Base-by-base conservation (phyloP, 768 basidiomycete genomes). In the Lactarius sp. region DNA sequence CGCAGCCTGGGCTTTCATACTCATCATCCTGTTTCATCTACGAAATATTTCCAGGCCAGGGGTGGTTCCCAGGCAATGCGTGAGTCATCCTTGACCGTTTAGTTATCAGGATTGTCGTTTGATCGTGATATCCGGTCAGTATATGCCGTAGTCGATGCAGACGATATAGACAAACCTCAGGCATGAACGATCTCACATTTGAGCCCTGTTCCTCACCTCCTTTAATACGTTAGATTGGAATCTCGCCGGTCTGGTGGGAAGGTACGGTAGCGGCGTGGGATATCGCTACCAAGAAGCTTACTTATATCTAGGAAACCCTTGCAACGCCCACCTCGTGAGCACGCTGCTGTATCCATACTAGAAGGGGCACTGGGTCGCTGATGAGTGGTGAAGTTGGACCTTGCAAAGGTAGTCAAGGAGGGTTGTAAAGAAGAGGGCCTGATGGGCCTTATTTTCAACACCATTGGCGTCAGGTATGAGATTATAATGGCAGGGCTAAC, bases 211-310 rank as follows among this genome's bases (percentile, higher is more conserved):
- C 27, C 52, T 61, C 20, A 54, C 42, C 8, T 20, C 62, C 67
- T 34, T 68, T 61, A 41, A 51, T 34, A 51, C 53, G 27, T 67
- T 71, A 92, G 88, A 87, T 94, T 70, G 92, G 92, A 52, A 92
- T 94, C 70, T 89, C 89, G 36, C 86, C 90, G 3, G 81, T 93
- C 57, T 94, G 92, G 92, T 94, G 91, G 90, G 92, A 94, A 81
- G 91, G 91, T 87, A 47, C n/a, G 73, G 71, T 67, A 64, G 10
- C 10, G 54, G 16, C 14, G 47, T 36, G 7, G 14, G 6, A 16
- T 33, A 27, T 33, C 22, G 12, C 20, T 22, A 16, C 22, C n/a
- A 51, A 12, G 60, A 47, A 60, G 22, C 56, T 46, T 65, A 59
- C 41, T 16, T 31, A 34, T 56, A 5, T 31, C 18, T 65, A 87